Conservation (phyloP, 2,329 filamentous ascomycete genomes). For the Delphinella strobiligena region DNA sequence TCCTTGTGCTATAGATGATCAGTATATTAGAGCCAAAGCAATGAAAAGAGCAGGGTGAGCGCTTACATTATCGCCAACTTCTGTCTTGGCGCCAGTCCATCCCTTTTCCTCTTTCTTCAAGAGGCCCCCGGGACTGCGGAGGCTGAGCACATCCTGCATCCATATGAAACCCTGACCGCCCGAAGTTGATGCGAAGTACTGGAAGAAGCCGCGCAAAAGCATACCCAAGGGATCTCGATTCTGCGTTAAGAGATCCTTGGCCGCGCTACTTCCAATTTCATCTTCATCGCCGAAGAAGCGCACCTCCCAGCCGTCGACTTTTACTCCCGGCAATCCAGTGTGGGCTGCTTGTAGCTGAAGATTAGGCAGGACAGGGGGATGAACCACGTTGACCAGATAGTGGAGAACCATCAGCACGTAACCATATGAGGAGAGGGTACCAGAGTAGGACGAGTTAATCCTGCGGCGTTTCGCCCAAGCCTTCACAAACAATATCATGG, state of each 20-base stretch:
- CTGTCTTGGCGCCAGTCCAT: constrained; percentile 74
- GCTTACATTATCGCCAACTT: constrained; percentile 40
- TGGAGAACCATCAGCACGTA: constrained; percentile 89
- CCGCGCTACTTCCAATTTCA: constrained; percentile 52
- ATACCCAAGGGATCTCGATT: constrained; percentile 60
- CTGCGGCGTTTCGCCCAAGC: constrained; percentile 77
- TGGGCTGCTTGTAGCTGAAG: constrained; percentile 44
- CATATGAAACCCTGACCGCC: constrained; percentile 61
- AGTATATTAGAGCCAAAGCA: not conserved
- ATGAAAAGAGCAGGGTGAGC: not conserved
- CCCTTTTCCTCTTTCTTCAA: constrained; percentile 65
- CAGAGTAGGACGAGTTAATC: constrained; percentile 78
- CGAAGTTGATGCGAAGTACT: constrained; percentile 60
- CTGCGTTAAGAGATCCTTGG: constrained; percentile 46
- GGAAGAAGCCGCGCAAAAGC: constrained; percentile 73
- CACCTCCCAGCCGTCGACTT: constrained; percentile 49
- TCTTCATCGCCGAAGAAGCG: constrained; percentile 68
- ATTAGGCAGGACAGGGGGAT: constrained; percentile 75
- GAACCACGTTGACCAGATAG: constrained; percentile 71
- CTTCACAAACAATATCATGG: constrained; percentile 77
- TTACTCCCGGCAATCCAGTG: constrained; percentile 5
- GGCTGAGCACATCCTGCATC: constrained; percentile 66
- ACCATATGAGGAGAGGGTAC: constrained; percentile 79
- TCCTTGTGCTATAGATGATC: too few relatives aligned
- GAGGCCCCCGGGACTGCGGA: constrained; percentile 58